Conservation (phyloP, 169 alveolate genomes). For the Cardiosporidium cionae region DNA sequence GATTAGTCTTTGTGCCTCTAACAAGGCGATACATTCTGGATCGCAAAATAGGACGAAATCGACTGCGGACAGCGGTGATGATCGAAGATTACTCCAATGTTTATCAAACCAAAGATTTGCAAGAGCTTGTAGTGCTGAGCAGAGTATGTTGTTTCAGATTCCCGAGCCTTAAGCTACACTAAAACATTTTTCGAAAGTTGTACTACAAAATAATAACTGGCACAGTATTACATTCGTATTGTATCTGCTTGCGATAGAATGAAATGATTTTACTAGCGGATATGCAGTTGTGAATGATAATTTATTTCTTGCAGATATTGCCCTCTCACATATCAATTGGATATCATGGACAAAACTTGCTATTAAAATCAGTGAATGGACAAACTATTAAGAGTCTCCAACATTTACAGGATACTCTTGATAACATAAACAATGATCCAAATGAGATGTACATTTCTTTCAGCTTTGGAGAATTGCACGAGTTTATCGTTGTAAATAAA, state of each 20-base stretch:
- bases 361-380: neutral
- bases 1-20: constrained; percentile 65
- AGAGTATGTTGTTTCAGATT: neutral
- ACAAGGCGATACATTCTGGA: constrained; percentile 32
- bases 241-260: no score
- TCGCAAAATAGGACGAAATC: neutral
- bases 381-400: neutral
- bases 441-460: neutral
- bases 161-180: no score
- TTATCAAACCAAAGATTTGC: neutral
- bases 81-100: neutral
- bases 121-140: neutral
- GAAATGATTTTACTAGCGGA: no score
- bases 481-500: neutral
- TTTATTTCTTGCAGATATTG: neutral
- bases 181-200: no score
- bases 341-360: neutral
- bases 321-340: neutral
- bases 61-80: neutral
- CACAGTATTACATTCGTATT: no score
- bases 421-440: neutral
- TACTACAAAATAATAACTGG: no score
- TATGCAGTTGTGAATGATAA: no score
- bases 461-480: neutral
- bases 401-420: neutral